Evolutionary conservation across 768 basidiomycete genomes (phyloP).

Genomic region (Leucosporidium scottii): DNA sequence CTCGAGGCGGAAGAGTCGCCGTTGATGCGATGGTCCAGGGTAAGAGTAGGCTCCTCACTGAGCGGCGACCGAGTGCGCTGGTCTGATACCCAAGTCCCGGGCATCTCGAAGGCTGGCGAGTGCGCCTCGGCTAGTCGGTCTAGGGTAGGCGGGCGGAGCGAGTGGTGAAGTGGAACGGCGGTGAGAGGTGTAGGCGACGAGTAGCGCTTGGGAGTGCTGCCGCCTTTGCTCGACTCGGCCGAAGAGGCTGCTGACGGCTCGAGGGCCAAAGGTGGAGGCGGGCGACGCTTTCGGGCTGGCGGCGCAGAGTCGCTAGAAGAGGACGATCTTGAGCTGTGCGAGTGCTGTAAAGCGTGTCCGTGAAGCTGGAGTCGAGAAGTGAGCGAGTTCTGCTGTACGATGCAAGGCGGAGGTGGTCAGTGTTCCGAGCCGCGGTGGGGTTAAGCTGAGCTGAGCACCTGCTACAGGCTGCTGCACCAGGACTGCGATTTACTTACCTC

Average conservation of each 20-base stretch:
- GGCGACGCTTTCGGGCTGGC: neutral
- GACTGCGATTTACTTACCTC: too few relatives aligned
- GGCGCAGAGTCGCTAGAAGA: neutral
- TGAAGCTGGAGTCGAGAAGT: too few relatives aligned
- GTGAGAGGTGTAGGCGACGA: neutral
- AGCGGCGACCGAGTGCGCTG: neutral
- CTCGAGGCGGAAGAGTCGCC: neutral
- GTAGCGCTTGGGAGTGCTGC: neutral
- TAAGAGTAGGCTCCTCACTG: neutral
- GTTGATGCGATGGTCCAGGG: neutral
- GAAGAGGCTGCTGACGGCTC: neutral
- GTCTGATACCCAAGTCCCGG: neutral
- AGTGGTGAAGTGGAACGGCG: neutral
- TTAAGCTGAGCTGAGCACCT: too few relatives aligned
- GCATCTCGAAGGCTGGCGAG: neutral
- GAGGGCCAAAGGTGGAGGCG: neutral
- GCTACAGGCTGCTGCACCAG: too few relatives aligned
- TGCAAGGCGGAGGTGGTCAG: too few relatives aligned
- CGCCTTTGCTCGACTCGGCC: neutral
- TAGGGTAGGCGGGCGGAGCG: neutral
- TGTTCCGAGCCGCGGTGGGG: too few relatives aligned
- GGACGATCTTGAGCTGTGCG: neutral
- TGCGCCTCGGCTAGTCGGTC: neutral
- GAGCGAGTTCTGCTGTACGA: too few relatives aligned
- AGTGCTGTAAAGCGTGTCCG: too few relatives aligned